Base-by-base conservation (phyloP, 2,329 filamentous ascomycete species). In the Podosphaera fusca region DNA sequence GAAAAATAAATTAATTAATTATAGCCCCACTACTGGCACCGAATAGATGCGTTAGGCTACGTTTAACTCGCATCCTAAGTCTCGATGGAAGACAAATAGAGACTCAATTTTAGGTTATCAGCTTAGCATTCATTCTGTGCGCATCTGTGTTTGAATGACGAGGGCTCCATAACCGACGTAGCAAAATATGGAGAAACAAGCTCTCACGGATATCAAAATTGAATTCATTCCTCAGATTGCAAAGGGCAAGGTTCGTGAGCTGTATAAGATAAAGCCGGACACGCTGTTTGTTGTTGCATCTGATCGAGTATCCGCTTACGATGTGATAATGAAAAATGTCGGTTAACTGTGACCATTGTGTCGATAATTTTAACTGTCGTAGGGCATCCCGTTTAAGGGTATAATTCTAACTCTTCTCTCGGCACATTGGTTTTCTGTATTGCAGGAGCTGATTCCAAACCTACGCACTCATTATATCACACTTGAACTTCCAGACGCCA, bases 291-390 rank as follows among this genome's bases (percentile, higher is more conserved):
- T 95, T 67, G 81, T 89, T 57, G 84, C 86, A 31, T 85, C 86
- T 12, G 89, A 95, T 72, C 84, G 92, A 63, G 92, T 95, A 69
- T 95, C 87, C 31, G 92, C 92, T 57, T 96, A 90, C 74, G 90
- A 96, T 76, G 87, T 94, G 64, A 80, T 94, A 64, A 81, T 94
- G 75, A 73, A 78, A 64, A 95, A 92, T 71, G 81, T 82, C 68
- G 66, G 70, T 77, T 55, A 72, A 73, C 51, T 69, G 58, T 69
- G 78, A 55, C 70, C 79, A 55, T 6, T 6, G 35, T 38, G 35
- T 38, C 5, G 35, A 38, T 38, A 69, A 60, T 64, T 72, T 59
- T 72, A 73, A 12, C 73, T 77, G 64, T 30, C 33, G n/a, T 34
- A 84, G 79, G 82, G 81, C 8, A 76, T 87, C 55, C 81, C 81